Evolutionary conservation across 352 stramenopile genomes (phyloP), one percentile per base, ranked within the genome.

Genomic region (Halophytophthora batemanensis): DNA sequence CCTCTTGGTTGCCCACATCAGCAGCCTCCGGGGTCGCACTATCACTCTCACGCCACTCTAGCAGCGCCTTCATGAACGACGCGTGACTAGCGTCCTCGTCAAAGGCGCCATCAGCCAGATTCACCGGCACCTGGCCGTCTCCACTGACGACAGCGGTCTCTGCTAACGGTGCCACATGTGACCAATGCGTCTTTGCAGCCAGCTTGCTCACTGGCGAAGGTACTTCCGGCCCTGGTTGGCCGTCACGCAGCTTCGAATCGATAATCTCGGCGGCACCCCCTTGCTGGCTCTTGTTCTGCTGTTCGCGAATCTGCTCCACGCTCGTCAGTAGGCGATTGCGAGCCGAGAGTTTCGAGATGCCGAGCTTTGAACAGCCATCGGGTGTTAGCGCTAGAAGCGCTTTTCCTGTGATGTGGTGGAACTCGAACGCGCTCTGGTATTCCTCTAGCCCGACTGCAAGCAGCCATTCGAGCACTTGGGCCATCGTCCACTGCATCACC

Each of bases 1-100:
- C 56, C 11, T 77, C 66, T 46, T 67, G 57, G 21, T 75, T 71
- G 19, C 50, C 54, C 2, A 46, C 37, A 13, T 13, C 34, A 6
- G 21, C 57, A 37, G 46, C 6, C 3, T 56, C 35, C 22, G 34
- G 38, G 1, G 73, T 56, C 18, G 46, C 34, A 14, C 48, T 56
- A 33, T 87, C 74, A 13, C 49, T 66, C 11, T 66, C 58, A 29
- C 83, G 76, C 83, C 83, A 93, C 35, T 93, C 79, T 10, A 92
- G 19, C 15, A 93, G 52, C 2, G 80, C 81, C 31, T 90, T 90
- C 66, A 93, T 74, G 46, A 93, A 91, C 6, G 80, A 88, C 23
- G 65, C 64, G 37, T 93, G 83, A 37, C 80, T 77, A 1, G 51
- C 72, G n/a, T 85, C 78, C 57, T 91, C 81, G 45, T 88, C 53